Evolutionary conservation across 2,329 filamentous ascomycete genomes (phyloP).

Genomic region (Aureobasidium subglaciale): DNA sequence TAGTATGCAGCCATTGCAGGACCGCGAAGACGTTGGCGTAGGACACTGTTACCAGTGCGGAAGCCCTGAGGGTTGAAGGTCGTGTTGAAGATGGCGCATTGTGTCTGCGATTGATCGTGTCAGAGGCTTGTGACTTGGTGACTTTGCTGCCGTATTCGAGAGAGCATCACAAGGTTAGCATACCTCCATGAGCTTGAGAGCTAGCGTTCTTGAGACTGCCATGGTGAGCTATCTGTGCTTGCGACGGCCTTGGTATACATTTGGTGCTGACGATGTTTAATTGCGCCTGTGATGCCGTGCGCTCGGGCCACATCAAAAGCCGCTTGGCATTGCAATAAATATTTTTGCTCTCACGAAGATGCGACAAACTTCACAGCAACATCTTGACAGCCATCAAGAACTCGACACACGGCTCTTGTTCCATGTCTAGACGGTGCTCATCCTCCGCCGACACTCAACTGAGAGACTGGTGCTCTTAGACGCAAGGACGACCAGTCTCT

Average conservation of each 20-base stretch:
- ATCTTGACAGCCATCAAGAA: too few species aligned
- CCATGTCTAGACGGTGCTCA: not conserved
- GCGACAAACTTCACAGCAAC: not conserved
- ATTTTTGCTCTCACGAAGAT: not conserved
- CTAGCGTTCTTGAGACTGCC: slow-evolving; percentile 46
- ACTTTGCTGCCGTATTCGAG: too few species aligned
- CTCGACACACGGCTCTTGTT: too few species aligned
- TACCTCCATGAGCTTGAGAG: slow-evolving; percentile 73
- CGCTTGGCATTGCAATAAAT: not conserved
- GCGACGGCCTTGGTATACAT: not conserved
- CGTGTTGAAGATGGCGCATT: slow-evolving; percentile 86
- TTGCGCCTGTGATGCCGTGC: not conserved
- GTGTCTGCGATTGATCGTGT: slow-evolving; percentile 49
- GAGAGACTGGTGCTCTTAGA: not conserved
- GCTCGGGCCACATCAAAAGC: slow-evolving; percentile 1
- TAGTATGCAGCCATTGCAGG: slow-evolving; percentile 82
- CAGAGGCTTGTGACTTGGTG: too few species aligned
- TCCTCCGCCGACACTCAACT: not conserved
- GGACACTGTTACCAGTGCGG: slow-evolving; percentile 83
- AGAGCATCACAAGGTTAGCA: too few species aligned
- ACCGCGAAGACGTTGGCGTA: slow-evolving; percentile 82
- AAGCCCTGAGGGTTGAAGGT: slow-evolving; percentile 80
- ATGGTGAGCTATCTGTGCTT: slow-evolving; percentile 28
- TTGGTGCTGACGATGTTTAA: not conserved
- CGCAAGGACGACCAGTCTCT: not conserved